phyloP scores from a whole-genome alignment of 441 rosid species.

The Populus hybrid region DNA sequence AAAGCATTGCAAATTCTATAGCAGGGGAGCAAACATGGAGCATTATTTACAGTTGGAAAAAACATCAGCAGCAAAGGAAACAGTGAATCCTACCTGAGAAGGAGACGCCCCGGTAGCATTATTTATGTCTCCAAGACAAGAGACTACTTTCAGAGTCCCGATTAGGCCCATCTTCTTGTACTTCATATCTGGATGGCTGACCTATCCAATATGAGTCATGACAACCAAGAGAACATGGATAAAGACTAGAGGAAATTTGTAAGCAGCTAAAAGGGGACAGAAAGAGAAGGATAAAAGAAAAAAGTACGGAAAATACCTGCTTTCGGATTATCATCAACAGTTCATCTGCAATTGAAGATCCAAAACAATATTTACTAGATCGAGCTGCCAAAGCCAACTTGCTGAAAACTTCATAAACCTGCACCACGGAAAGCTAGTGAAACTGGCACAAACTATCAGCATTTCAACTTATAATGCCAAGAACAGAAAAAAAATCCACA shows the following conservation, averaged over 20 bases:
- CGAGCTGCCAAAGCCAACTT: constrained; percentile 51
- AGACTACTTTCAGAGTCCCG: constrained; percentile 69
- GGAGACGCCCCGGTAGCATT: constrained; percentile 27
- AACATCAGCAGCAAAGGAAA: constrained; percentile 1
- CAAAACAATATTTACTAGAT: constrained; percentile 36
- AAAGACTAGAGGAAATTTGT: background rate
- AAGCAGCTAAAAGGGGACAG: background rate
- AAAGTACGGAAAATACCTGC: constrained; percentile 47
- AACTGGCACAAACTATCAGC: constrained; percentile 12
- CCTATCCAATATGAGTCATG: constrained; percentile 37
- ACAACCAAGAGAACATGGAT: background rate
- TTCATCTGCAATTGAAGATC: constrained; percentile 71
- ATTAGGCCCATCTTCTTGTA: constrained; percentile 89
- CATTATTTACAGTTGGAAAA: background rate
- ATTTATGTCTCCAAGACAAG: constrained; percentile 56
- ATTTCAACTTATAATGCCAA: constrained; percentile 22
- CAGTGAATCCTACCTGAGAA: constrained; percentile 34
- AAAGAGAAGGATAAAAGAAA: background rate
- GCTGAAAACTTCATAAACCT: constrained; percentile 89
- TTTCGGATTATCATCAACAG: constrained; percentile 74
- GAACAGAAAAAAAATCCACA: constrained; percentile 8
- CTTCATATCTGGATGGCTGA: constrained; percentile 68
- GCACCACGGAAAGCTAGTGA: constrained; percentile 18
- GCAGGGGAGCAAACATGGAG: background rate
- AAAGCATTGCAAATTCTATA: background rate